phyloP scores from a whole-genome alignment of 441 rosid species.

The Capsella rubella region DNA sequence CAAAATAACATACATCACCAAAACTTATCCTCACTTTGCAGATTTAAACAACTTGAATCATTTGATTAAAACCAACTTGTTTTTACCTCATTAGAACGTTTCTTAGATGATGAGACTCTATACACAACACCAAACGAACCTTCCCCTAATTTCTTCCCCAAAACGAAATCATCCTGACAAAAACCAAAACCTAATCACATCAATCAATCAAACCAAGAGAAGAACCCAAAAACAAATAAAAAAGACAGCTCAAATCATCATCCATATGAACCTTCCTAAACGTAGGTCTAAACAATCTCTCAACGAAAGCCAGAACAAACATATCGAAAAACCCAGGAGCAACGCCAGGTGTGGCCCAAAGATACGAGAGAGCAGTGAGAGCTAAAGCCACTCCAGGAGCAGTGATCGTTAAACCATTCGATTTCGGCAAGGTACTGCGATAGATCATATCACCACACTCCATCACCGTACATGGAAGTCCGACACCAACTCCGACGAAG shows the following conservation, averaged over 20 bases:
- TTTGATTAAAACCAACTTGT: background rate
- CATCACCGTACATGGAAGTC: conserved; percentile 96
- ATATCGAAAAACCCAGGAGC: conserved; percentile 98
- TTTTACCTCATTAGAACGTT: conserved; percentile 70
- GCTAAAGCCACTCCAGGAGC: conserved; percentile 84
- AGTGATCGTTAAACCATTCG: conserved; percentile 73
- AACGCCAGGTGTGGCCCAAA: conserved; percentile 98
- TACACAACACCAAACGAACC: conserved; percentile 95
- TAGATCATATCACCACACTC: conserved; percentile 98
- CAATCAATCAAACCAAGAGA: conserved; percentile 8
- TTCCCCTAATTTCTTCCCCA: conserved; percentile 96
- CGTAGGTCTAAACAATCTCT: conserved; percentile 79
- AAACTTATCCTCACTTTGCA: background rate
- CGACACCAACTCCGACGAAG: conserved; percentile 91
- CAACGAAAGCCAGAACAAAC: conserved; percentile 92
- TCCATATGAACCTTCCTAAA: conserved; percentile 62
- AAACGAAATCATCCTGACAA: conserved; percentile 84
- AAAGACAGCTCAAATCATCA: conserved; percentile 2
- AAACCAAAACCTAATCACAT: conserved; percentile 40
- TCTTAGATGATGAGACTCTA: conserved; percentile 65
- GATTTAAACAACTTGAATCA: background rate
- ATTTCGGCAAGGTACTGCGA: conserved; percentile 89
- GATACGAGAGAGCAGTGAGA: conserved; percentile 82
- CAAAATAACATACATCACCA: background rate
- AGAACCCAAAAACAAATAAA: conserved; percentile 6